These are phyloP conservation scores for Pseudogymnoascus pannorum DNA, from an alignment of 2,329 filamentous ascomycete species.

Conservation along the genomic window DNA sequence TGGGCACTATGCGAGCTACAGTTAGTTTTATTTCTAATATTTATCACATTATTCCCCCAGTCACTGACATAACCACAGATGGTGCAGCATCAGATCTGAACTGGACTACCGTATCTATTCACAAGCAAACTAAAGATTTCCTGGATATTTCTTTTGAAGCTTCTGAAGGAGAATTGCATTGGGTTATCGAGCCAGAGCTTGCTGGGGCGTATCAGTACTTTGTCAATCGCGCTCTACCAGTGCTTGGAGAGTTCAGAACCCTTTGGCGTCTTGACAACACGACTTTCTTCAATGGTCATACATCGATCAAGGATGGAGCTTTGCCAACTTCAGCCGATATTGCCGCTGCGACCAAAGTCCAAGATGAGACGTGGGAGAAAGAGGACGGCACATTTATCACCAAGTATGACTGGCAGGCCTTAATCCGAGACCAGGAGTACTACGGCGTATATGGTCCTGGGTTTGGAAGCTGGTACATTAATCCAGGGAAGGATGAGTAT, in stretches of 20 bases:
- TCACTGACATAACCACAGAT: conserved; percentile 27
- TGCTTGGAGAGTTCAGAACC: conserved; percentile 42
- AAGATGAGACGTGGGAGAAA: conserved; percentile 46
- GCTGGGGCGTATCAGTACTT: conserved; percentile 50
- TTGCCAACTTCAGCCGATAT: conserved; percentile 40
- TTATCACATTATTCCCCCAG: conserved; percentile 9
- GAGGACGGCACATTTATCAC: conserved; percentile 40
- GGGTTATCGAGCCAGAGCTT: conserved; percentile 42
- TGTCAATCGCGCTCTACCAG: conserved; percentile 41
- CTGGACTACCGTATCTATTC: conserved; percentile 40
- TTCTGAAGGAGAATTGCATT: conserved; percentile 42
- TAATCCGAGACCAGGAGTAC: conserved; percentile 35
- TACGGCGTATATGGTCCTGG: conserved; percentile 43
- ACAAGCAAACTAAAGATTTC: conserved; percentile 34
- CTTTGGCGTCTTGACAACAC: conserved; percentile 43
- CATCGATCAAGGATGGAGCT: conserved; percentile 37
- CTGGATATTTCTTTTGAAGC: conserved; percentile 43
- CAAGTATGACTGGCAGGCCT: conserved; percentile 34
- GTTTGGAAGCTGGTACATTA: conserved; percentile 45
- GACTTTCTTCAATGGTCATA: conserved; percentile 40
- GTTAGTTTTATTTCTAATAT: background rate
- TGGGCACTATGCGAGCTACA: conserved; percentile 5
- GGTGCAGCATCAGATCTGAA: conserved; percentile 39
- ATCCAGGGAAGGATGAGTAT: conserved; percentile 44
- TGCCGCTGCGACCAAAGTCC: conserved; percentile 38